Base-by-base conservation (phyloP, 2,329 filamentous ascomycete genomes). In the Penicillium digitatum region DNA sequence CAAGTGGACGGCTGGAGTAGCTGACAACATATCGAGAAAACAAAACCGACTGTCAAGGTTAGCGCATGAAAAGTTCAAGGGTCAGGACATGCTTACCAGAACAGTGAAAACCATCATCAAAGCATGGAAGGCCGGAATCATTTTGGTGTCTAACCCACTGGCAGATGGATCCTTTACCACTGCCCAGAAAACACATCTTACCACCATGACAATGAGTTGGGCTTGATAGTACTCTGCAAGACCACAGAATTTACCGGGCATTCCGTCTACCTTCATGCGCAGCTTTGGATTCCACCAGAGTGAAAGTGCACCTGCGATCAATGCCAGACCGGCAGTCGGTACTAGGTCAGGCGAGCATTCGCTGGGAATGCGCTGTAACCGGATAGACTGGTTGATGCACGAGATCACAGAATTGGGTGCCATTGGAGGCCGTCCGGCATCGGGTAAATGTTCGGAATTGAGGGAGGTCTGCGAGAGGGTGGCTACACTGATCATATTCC, bases 241-340 rank as follows among this genome's bases (percentile, higher is more conserved):
- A 3, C 77, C 76, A 32, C 66, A 54, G 38, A 79, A 70, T 16
- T 74, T 70, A 9, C 74, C 76, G 40, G 67, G 69, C 58, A 69
- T 65, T 37, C 74, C 74, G 52, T 73, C 68, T 14, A 79, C 64
- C 62, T 77, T 78, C 44, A 74, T 60, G 55, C 73, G 72, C 62
- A 79, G 63, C 52, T 73, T 74, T 9, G 77, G 78, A 57, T 80
- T 79, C 75, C 77, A 80, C 78, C 78, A 80, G 9, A 78, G 63
- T 6, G 75, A 76, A 26, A 78, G 51, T 40, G 76, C 66, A 12
- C 75, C 76, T 5, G 73, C 61, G n/a, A 76, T 53, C 42, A 80
- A 66, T n/a, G 74, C 63, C 42, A 72, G 46, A 6, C 71, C 70
- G 44, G 72, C 74, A 52, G 68, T 68, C 6, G 70, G 66, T 20